A percentile compares a stretch with the other conserved stretches of the same genome.
These are phyloP conservation scores for Aeminium ludgeri DNA, from an alignment of 495 filamentous ascomycete species.

Conservation along the genomic window DNA sequence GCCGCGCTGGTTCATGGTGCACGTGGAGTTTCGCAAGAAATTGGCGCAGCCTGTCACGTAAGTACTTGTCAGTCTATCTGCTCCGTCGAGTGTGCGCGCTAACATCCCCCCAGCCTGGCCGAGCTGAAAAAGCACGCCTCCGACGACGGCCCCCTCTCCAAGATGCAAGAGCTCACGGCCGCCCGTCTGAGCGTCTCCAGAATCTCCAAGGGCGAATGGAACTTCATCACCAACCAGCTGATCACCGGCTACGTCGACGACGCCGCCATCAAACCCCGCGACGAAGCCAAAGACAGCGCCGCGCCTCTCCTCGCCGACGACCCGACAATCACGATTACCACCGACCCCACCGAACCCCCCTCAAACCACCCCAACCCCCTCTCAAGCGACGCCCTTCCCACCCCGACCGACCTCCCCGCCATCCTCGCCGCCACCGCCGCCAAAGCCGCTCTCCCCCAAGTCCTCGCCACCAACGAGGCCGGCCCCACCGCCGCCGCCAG, in stretches of 20 bases:
- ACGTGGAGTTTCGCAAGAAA: constrained; percentile 72
- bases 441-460: no score
- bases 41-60: constrained; percentile 48
- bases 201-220: constrained; percentile 59
- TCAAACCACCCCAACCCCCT: no score
- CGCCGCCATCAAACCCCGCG: neutral
- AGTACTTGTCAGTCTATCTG: neutral
- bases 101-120: constrained; percentile 26
- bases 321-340: no score
- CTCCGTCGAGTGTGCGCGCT: neutral
- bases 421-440: no score
- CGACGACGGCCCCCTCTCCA: constrained; percentile 47
- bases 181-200: constrained; percentile 67
- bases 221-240: constrained; percentile 44
- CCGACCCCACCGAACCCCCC: no score
- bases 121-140: constrained; percentile 49
- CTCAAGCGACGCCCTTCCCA: no score
- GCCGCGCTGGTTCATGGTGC: constrained; percentile 77
- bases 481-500: no score
- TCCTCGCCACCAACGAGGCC: no score
- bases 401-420: no score
- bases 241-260: constrained; percentile 9
- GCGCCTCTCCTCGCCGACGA: no score
- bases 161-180: constrained; percentile 70
- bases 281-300: no score